Evolutionary conservation across 345 rosid genomes (phyloP).

Genomic region (Citrus maxima): DNA sequence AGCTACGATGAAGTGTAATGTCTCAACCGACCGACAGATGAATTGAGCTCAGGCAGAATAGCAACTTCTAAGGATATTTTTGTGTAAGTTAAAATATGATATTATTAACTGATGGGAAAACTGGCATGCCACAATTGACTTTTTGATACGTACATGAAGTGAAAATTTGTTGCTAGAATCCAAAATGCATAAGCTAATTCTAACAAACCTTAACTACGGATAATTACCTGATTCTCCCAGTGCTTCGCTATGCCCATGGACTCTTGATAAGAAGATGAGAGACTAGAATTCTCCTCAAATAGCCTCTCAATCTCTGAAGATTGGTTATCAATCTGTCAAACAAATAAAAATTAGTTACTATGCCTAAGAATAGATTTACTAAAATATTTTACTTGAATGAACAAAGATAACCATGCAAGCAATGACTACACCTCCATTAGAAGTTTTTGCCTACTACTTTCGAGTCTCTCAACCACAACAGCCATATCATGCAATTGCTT

Average conservation of each 20-base stretch:
- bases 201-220: not conserved
- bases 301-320: conserved; percentile 95
- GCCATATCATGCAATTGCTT: conserved; percentile 95
- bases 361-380: conserved; percentile 2
- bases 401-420: conserved; percentile 14
- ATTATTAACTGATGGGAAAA: not conserved
- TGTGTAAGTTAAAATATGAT: not conserved
- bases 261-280: conserved; percentile 69
- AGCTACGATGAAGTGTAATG: not conserved
- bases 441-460: conserved; percentile 94
- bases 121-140: not conserved
- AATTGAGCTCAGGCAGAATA: not conserved
- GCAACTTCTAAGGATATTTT: not conserved
- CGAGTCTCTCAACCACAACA: conserved; percentile 85
- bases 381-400: conserved; percentile 4
- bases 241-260: conserved; percentile 54
- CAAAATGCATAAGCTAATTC: not conserved
- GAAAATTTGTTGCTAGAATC: not conserved
- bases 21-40: not conserved
- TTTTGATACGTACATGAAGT: too few species aligned
- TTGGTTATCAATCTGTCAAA: conserved; percentile 82
- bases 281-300: conserved; percentile 81
- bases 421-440: conserved; percentile 63
- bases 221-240: conserved; percentile 77
- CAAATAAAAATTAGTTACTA: not conserved